Percentiles rank a stretch among this genome's conserved stretches.
These are phyloP conservation scores for Massarina eburnea DNA, from an alignment of 2,329 filamentous ascomycete genomes.

Conservation along the genomic window DNA sequence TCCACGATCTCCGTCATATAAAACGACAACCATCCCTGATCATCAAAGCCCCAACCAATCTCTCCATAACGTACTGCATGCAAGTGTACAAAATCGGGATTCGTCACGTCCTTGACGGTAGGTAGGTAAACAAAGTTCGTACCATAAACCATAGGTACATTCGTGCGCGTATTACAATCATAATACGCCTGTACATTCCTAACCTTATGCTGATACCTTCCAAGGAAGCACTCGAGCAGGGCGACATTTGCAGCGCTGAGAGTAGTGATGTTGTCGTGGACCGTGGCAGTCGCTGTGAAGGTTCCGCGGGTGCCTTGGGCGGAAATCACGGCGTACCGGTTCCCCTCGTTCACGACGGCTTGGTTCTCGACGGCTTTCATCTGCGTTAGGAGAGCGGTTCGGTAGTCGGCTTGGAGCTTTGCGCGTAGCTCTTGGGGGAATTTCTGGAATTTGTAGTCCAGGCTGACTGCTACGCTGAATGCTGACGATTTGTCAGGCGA, in stretches of 20 bases:
- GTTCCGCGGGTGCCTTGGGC: not conserved
- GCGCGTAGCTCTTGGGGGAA: not conserved
- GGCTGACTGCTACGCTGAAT: no score
- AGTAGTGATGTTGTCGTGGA: not conserved
- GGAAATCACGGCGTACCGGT: not conserved
- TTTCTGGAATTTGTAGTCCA: not conserved
- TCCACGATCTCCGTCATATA: constrained; percentile 1
- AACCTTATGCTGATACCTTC: not conserved
- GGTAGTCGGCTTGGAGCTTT: not conserved
- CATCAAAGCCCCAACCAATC: constrained; percentile 4
- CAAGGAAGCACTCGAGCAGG: constrained; percentile 1
- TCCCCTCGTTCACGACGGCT: not conserved
- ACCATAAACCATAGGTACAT: no score
- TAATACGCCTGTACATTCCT: not conserved
- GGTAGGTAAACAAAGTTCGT: not conserved
- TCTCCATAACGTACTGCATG: constrained; percentile 4
- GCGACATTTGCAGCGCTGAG: not conserved
- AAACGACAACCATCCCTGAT: constrained; percentile 1
- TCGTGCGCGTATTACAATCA: not conserved
- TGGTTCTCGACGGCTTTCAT: not conserved
- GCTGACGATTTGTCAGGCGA: no score
- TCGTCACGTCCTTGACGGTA: not conserved
- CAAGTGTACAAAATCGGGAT: constrained; percentile 4
- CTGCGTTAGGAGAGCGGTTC: not conserved
- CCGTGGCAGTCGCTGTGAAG: not conserved